A percentile compares a stretch with the other conserved stretches of the same genome.
Evolutionary conservation across 257 asterid species (phyloP).

Genomic region (Thymus mandschuricus): DNA sequence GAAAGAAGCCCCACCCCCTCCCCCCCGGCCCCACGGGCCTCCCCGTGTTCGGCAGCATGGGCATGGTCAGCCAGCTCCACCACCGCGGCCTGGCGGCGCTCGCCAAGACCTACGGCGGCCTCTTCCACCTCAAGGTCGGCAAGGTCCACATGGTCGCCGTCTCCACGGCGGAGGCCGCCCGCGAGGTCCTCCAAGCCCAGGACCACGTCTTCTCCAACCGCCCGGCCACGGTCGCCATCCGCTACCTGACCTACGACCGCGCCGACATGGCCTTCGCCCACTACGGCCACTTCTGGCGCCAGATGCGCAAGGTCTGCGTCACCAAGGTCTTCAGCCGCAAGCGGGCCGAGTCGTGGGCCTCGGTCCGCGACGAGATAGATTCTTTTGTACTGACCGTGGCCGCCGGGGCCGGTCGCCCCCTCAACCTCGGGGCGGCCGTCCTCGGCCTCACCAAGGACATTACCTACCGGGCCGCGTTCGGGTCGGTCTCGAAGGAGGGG

Average conservation of each 20-base stretch:
- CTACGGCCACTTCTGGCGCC: slow-evolving; percentile 91
- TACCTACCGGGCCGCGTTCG: slow-evolving; percentile 75
- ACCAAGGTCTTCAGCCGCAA: slow-evolving; percentile 75
- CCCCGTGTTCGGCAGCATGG: slow-evolving; percentile 74
- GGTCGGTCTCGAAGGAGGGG: slow-evolving; percentile 58
- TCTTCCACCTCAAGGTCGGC: slow-evolving; percentile 63
- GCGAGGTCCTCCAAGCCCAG: slow-evolving; percentile 73
- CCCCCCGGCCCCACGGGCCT: slow-evolving; percentile 81
- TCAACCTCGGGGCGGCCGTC: slow-evolving; percentile 66
- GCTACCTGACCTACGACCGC: slow-evolving; percentile 64
- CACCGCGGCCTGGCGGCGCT: slow-evolving; percentile 76
- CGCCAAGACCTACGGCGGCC: slow-evolving; percentile 67
- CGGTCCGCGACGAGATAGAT: slow-evolving; percentile 68
- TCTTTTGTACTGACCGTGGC: slow-evolving; percentile 28
- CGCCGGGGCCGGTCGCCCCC: neutral
- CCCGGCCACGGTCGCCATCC: slow-evolving; percentile 67
- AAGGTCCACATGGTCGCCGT: slow-evolving; percentile 61
- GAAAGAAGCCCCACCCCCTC: slow-evolving; percentile 3
- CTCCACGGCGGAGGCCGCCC: slow-evolving; percentile 72
- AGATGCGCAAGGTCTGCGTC: slow-evolving; percentile 77
- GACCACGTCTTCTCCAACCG: slow-evolving; percentile 78
- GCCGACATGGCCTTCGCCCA: slow-evolving; percentile 92
- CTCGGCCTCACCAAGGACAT: slow-evolving; percentile 64
- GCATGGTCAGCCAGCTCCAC: slow-evolving; percentile 55
- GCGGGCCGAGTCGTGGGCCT: slow-evolving; percentile 84